phyloP scores from a whole-genome alignment of 768 basidiomycete species.

The Macrolepiota fuliginosa region DNA sequence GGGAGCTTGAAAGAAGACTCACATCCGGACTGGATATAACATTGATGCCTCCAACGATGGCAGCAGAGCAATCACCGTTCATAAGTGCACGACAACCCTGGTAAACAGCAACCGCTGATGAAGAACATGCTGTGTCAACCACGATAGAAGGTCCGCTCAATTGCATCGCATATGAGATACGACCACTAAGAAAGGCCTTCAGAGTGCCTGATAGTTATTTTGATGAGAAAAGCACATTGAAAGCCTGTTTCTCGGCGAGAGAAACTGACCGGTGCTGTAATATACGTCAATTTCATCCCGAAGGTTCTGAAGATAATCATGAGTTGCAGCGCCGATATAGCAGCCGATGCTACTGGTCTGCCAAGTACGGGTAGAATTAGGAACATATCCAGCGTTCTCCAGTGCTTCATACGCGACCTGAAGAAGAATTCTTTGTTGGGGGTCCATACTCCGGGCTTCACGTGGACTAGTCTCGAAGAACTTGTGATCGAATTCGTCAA shows the following conservation, averaged over 20 bases:
- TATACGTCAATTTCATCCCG: conserved; percentile 64
- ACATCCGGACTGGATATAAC: conserved; percentile 72
- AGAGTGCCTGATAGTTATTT: conserved; percentile 50
- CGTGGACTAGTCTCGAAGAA: conserved; percentile 74
- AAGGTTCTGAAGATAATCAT: conserved; percentile 69
- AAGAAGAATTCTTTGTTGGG: conserved; percentile 69
- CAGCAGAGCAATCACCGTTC: conserved; percentile 63
- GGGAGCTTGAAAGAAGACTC: conserved; percentile 20
- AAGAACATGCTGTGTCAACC: conserved; percentile 76
- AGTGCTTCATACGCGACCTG: conserved; percentile 68
- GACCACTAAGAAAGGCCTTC: conserved; percentile 66
- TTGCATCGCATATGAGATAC: conserved; percentile 68
- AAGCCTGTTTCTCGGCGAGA: not conserved
- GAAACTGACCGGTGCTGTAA: conserved; percentile 57
- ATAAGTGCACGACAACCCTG: conserved; percentile 66
- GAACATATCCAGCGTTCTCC: conserved; percentile 72
- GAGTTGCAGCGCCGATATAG: conserved; percentile 69
- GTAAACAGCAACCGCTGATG: conserved; percentile 65
- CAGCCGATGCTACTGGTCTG: conserved; percentile 57
- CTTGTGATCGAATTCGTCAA: conserved; percentile 63
- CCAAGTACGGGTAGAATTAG: conserved; percentile 50
- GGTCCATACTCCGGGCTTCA: conserved; percentile 76
- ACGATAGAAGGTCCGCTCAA: conserved; percentile 72
- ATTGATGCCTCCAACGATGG: conserved; percentile 77
- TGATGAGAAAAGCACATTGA: not conserved